Evolutionary conservation across 331 rosid genomes (phyloP), one percentile per base, ranked within the genome.

Genomic region (Spiraea crenata): DNA sequence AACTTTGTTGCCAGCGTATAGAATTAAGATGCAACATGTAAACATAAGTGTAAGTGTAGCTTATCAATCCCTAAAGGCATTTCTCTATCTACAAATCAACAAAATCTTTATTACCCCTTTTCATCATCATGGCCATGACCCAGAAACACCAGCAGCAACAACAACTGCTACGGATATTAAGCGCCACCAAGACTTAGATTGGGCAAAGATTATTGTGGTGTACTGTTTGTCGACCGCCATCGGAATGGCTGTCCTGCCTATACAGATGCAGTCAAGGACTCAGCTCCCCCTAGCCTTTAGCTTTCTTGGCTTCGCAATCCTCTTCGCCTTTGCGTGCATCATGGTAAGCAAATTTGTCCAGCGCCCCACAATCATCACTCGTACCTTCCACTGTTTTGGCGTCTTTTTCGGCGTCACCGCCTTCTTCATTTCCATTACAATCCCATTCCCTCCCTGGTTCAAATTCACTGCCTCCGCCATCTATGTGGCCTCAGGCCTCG

Each of bases 341-440:
- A 48, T 64, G 16, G 55, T 77, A 11, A 39, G 63, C 56, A 48
- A 40, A 9, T 77, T 34, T 17, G 6, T 65, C 0, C 31, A 25
- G 31, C 45, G 16, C 12, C 34, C 14, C 8, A 58, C 2, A 56
- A 14, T 17, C 20, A 25, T 52, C 34, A 4, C 37, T 67, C 42
- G 0, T 6, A 12, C 57, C 40, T 25, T 71, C 7, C 49, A 63
- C 19, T 8, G 17, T 7, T 61, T 41, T 9, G 77, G 77, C 3
- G 44, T 57, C 11, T 77, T 77, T 64, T 57, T 71, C 2, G 51
- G 59, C 49, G 20, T 65, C 5, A 72, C 74, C 4, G 41, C 58
- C 2, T 60, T 77, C 44, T 57, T 71, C 74, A 12, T 71, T 7
- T 57, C 51, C 41, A 34, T 71, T 13, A 47, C 77, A 6, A 5